These are phyloP conservation scores for Litsea cubeba DNA, from an alignment of 164 flowering plant species.

Conservation along the genomic window DNA sequence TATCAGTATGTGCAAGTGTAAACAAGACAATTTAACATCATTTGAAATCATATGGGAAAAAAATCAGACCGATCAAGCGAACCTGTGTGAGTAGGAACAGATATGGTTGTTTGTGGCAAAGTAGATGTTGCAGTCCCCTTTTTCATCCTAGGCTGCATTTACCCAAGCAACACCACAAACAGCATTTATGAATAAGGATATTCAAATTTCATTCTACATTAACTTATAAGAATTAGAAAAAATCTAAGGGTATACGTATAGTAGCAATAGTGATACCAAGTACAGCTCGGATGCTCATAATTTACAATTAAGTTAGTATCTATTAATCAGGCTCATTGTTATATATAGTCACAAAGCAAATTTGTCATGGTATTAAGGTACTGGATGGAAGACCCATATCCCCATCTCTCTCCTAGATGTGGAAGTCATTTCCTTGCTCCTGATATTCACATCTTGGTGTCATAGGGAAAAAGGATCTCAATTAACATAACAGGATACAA, in stretches of 20 bases:
- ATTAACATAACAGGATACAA: constrained; percentile 9
- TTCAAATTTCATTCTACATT: background rate
- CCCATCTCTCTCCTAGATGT: background rate
- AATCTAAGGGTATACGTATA: background rate
- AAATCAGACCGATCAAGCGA: background rate
- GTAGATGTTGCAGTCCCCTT: constrained; percentile 42
- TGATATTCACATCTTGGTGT: background rate
- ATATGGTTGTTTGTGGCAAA: constrained; percentile 26
- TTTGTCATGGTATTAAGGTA: background rate
- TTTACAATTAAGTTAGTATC: background rate
- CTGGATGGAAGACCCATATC: background rate
- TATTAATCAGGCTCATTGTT: background rate
- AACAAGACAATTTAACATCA: background rate
- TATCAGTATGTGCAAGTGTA: constrained; percentile 2
- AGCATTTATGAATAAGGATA: background rate
- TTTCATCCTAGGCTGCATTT: constrained; percentile 59
- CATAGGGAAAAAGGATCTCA: background rate
- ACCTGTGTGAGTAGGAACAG: constrained; percentile 38
- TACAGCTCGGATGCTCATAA: background rate
- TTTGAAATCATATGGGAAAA: background rate
- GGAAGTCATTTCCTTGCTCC: background rate
- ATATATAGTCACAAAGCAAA: background rate
- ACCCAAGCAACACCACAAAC: constrained; percentile 4
- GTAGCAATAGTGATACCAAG: background rate
- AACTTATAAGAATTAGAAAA: no score